Evolutionary conservation across 2,329 filamentous ascomycete species (phyloP), one percentile per base, ranked within the genome.

Genomic region (Aspergillus ibericus): DNA sequence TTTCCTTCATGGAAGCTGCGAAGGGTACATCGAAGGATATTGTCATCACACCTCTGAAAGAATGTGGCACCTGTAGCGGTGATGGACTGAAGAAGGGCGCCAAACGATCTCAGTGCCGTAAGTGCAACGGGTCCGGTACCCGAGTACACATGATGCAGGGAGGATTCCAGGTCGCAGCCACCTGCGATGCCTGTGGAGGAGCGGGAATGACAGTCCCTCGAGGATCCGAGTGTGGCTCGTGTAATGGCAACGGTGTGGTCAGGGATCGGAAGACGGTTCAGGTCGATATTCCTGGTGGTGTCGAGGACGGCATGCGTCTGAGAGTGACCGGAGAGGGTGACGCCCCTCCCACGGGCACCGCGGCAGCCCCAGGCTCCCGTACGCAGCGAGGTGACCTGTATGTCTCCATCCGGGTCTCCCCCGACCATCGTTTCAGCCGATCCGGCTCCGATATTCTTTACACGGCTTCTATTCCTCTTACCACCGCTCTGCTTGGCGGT

Each of bases 271-370:
- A 91, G 79, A 91, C 90, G 0, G 87, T 99, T 51, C 89, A 85
- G 27, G 85, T 99, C 44, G 93, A 98, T 68, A 97, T 99, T 47
- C 95, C 95, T 1, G 92, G 90, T 20, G 95, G 95, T 63, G 92
- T 99, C 32, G 95, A 98, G 73, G 93, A 99, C 73, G 93, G 93
- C 56, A 98, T 98, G 93, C 86, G 92, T 58, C 79, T 99, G 68
- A 85, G 91, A 53, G 85, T 99, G 27, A 86, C 88, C 59, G 90
- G 90, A 25, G 92, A 96, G 71, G 95, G 95, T 64, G 93, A 99
- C 71, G 88, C 91, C 15, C 89, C 95, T 20, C 81, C 87, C 8
- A 93, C 91, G 22, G 91, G 92, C 46, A 83, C 86, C 22, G 81
- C 85, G 15, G 83, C 85, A 32, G 85, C 87, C 46, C 81, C 87